Conservation (phyloP, 176 grass and related monocot species). For the Pontederia paniculata region DNA sequence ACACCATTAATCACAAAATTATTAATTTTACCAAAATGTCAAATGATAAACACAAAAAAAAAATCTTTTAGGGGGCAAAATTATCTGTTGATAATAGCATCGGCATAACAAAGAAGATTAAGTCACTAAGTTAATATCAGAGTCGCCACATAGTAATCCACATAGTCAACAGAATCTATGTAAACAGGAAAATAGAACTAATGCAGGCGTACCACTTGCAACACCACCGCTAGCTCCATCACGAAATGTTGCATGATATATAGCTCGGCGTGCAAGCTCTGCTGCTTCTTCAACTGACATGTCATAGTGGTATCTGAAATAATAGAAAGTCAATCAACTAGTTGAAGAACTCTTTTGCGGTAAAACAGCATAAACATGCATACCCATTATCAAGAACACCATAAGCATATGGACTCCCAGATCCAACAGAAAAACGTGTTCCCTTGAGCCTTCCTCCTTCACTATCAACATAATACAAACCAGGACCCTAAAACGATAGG, state of each 20-base stretch:
- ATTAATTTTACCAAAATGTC: too few relatives aligned
- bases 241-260: conserved; percentile 83
- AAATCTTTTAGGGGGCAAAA: too few relatives aligned
- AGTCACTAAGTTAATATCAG: too few relatives aligned
- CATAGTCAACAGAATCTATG: background rate
- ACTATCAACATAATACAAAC: conserved; percentile 94
- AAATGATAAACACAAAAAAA: too few relatives aligned
- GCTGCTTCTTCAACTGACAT: conserved; percentile 76
- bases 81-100: too few relatives aligned
- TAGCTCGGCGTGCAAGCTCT: conserved; percentile 65
- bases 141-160: background rate
- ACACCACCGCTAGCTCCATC: conserved; percentile 90
- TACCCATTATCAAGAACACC: conserved; percentile 79
- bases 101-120: too few relatives aligned
- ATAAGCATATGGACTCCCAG: conserved; percentile 91
- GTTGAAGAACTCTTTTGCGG: background rate
- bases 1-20: too few relatives aligned
- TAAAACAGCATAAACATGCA: conserved; percentile 1
- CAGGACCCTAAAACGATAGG: conserved; percentile 49
- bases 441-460: conserved; percentile 88
- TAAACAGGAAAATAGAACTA: background rate
- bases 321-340: conserved; percentile 11
- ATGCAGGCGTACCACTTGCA: conserved; percentile 53
- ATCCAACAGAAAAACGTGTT: conserved; percentile 81
- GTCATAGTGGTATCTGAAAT: conserved; percentile 53